Evolutionary conservation across 495 filamentous ascomycete genomes (phyloP), one percentile per base, ranked within the genome.

Genomic region (Neurospora tetraspora): DNA sequence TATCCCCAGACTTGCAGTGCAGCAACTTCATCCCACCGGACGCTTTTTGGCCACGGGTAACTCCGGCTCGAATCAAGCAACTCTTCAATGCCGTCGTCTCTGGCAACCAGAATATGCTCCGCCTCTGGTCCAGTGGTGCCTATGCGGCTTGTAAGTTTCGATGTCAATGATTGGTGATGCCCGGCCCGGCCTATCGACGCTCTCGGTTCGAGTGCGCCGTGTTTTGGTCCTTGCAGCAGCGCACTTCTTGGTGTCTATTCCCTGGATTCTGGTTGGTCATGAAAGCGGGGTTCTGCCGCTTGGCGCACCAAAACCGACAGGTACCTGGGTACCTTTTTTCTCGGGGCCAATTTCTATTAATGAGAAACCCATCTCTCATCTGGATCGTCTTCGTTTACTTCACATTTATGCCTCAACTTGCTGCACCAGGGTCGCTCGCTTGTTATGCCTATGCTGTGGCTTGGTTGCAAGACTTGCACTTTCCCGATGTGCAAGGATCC

Each of bases 91-190:
- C 87, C 0, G 87, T 87, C 3, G 79, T 87, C 4, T 86, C 81
- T 9, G 89, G 86, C 5, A 88, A 90, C 71, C 89, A 91, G 77
- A 92, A 92, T 76, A 91, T 92, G 90, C 84, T 92, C 5, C 86
- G 89, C 1, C 86, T 91, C 12, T 92, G 90, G 90, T 82, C 88
- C 3, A 88, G 86, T 12, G 89, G 90, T 20, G 86, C 87, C 3
- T 92, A 31, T 3, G 31, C 31, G 2, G 31, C 31, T 31, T 31
- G 31, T 31, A 31, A 31, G 31, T 31, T 31, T 3, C 31, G 31
- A 31, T 3, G 2, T 31, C 2, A 31, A 31, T 31, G 31, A 31
- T 31, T 31, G 27, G 27, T 27, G 27, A 27, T 27, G 27, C 27
- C 27, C 2, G 27, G 27, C 27, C n/a, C n/a, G n/a, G n/a, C n/a